Percentiles rank a stretch among this genome's conserved stretches.
Evolutionary conservation across 495 filamentous ascomycete genomes (phyloP).

Genomic region (Aspergillus ostianus): DNA sequence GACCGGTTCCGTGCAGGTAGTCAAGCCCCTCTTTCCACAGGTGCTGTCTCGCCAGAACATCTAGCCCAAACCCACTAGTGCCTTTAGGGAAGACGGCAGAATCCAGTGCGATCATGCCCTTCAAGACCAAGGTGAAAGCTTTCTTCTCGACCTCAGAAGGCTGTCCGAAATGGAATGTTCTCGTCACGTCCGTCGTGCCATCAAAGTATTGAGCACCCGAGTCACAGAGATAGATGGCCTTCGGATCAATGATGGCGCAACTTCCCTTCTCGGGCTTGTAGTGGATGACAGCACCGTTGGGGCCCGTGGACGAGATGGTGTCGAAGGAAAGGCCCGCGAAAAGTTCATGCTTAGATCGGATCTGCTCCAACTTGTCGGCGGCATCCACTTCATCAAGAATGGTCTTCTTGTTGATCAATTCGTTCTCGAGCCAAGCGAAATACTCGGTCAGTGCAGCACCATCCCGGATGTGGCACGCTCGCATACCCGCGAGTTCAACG

Average conservation of each 20-base stretch:
- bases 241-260: slow-evolving; percentile 83
- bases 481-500: slow-evolving; percentile 87
- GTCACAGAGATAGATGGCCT: slow-evolving; percentile 90
- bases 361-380: slow-evolving; percentile 83
- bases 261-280: slow-evolving; percentile 87
- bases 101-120: slow-evolving; percentile 93
- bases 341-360: slow-evolving; percentile 75
- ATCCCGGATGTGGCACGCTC: slow-evolving; percentile 89
- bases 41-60: slow-evolving; percentile 84
- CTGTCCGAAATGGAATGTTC: slow-evolving; percentile 87
- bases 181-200: slow-evolving; percentile 94
- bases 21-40: slow-evolving; percentile 92
- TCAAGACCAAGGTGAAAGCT: slow-evolving; percentile 92
- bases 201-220: slow-evolving; percentile 94
- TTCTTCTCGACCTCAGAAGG: slow-evolving; percentile 84
- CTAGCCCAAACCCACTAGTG: slow-evolving; percentile 88
- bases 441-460: slow-evolving; percentile 89
- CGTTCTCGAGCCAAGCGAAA: slow-evolving; percentile 95
- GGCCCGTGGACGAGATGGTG: slow-evolving; percentile 91
- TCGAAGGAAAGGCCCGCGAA: slow-evolving; percentile 93
- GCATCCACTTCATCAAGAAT: slow-evolving; percentile 84
- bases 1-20: slow-evolving; percentile 94
- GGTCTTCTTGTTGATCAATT: slow-evolving; percentile 70
- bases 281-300: slow-evolving; percentile 96
- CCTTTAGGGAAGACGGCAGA: slow-evolving; percentile 90